Evolutionary conservation across 495 filamentous ascomycete species (phyloP), one percentile per base, ranked within the genome.

Genomic region (Hypoxylon lenormandii): DNA sequence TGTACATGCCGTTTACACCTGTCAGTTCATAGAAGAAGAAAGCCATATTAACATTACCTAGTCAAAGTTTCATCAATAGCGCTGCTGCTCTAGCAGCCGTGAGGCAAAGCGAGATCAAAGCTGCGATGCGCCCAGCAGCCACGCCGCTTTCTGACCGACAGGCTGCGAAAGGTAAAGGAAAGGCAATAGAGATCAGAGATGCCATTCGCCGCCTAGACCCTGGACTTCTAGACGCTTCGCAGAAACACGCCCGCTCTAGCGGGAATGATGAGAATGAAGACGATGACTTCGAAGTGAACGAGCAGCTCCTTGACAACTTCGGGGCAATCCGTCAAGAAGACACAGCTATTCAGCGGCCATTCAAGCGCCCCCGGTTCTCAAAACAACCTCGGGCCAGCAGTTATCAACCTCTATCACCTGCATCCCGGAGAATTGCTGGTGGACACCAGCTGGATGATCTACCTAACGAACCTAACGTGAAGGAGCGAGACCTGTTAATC

Each of bases 271-370:
- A 71, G 1, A 40, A 59, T 5, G 48, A 68, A 5, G 43, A 65
- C 5, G 72, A 74, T 23, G 74, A 72, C 51, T 76, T 76, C 18
- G 72, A 76, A 46, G 66, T 72, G 43, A 74, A 76, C 40, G 52
- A 68, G 21, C 71, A 74, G 50, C 48, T 70, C 46, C 43, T 50
- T 1, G 28, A 52, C 11, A 51, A 66, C 52, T 55, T 69, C n/a
- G 63, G 50, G 38, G 57, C 64, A 11, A 2, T 40, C 42, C 59
- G 13, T 19, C 16, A 50, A 1, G 51, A 69, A 3, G n/a, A 37
- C 18, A 3, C 23, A 19, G 13, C 23, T n/a, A 15, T 30, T 19
- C 52, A 45, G 40, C 56, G 36, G 12, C 18, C 53, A 21, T 23
- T 43, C 10, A 55, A 59, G 30, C 59, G 64, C 5, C 42, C 49